Base-by-base conservation (phyloP, 345 rosid genomes). In the Geranium brycei region DNA sequence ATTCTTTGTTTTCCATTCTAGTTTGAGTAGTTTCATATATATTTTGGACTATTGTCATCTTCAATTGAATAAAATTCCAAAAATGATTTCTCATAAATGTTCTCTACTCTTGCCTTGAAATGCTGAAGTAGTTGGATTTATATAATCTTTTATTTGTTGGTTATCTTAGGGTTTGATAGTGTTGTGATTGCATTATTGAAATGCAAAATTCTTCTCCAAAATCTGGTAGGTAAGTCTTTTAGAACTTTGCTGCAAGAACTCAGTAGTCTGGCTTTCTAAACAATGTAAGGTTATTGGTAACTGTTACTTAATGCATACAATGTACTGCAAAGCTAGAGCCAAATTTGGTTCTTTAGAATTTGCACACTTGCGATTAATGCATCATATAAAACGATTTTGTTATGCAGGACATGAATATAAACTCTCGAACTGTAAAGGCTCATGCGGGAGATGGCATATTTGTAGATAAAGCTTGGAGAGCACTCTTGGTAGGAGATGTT, bases 401-500 rank as follows among this genome's bases (percentile, higher is more conserved):
- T 31, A 4, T 35, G 41, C 79, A 77, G 86, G 88, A 89, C 61
- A 75, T 79, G 58, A 75, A 73, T 31, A 84, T 86, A 14, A 89
- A 89, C 59, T 66, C 71, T 13, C 76, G 91, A 47, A 72, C 61
- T 5, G 77, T 81, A 3, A 71, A 70, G 53, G 73, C 78, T 58
- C 88, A 78, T 64, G 69, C 28, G 55, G 81, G 82, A 58, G 70
- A 77, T 35, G 91, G 87, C 0, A 63, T 38, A 0, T 86, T 86
- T 67, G 80, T 68, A 5, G 63, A 64, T 7, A 86, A 76, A 57
- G 19, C 59, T 0, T 89, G 96, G 92, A 80, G 75, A 40, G 78
- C 71, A 4, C 77, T 89, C 31, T 72, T 63, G 0, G 88, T 86
- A 0, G 96, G 96, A 17, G 91, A 86, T 67, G 63, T 86, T 2